These are phyloP conservation scores for Daldinia bambusicola DNA, from an alignment of 495 filamentous ascomycete species.

Conservation along the genomic window DNA sequence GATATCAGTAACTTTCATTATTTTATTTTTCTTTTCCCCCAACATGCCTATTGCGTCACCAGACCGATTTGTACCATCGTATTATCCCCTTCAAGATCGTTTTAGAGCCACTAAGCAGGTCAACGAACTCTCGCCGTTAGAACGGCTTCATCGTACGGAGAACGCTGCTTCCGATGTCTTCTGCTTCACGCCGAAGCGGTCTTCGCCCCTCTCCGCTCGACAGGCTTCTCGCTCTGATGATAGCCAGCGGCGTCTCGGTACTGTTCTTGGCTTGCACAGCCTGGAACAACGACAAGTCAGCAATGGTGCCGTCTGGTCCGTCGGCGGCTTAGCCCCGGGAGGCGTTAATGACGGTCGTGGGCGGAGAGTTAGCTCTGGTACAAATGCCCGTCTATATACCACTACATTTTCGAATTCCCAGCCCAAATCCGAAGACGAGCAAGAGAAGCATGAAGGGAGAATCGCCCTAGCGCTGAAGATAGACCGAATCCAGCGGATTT, in stretches of 20 bases:
- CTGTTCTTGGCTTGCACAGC: conserved; percentile 50
- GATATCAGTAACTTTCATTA: conserved; percentile 47
- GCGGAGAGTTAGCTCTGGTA: conserved; percentile 71
- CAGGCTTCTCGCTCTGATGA: conserved; percentile 47
- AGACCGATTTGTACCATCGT: conserved; percentile 77
- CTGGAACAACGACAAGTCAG: conserved; percentile 64
- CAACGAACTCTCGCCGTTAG: conserved; percentile 66
- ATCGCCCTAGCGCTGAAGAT: conserved; percentile 87
- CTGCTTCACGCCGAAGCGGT: conserved; percentile 56
- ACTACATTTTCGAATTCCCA: conserved; percentile 68
- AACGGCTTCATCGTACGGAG: conserved; percentile 69
- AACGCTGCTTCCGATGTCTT: conserved; percentile 74
- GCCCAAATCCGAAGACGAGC: conserved; percentile 58
- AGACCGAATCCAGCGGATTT: conserved; percentile 70
- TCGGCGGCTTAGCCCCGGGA: conserved; percentile 72
- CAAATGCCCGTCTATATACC: conserved; percentile 77
- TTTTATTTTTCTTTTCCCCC: conserved; percentile 42
- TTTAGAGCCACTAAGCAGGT: conserved; percentile 74
- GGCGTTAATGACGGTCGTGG: conserved; percentile 70
- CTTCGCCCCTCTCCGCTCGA: conserved; percentile 49
- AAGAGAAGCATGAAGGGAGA: conserved; percentile 76
- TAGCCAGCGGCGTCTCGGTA: conserved; percentile 49
- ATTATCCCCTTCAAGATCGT: conserved; percentile 60
- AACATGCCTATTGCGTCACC: conserved; percentile 53
- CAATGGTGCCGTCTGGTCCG: conserved; percentile 79